Evolutionary conservation across 2,329 filamentous ascomycete species (phyloP), one percentile per base, ranked within the genome.

Genomic region (Ascochyta viciae-villosae): DNA sequence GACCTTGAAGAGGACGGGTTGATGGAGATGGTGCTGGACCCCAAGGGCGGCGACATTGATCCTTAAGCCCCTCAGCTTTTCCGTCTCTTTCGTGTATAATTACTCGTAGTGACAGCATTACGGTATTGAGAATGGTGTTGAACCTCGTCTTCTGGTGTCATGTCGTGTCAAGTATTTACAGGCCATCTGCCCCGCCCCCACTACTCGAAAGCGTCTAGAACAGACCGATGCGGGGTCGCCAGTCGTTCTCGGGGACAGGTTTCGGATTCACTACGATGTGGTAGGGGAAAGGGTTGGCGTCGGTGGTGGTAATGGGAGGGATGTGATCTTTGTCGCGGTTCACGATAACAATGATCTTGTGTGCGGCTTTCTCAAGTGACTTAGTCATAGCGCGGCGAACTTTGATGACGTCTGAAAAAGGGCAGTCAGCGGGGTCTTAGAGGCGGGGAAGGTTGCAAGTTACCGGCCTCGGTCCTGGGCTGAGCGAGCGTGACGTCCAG

Each of bases 321-420:
- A 99, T 98, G 76, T 98, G 95, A 70, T 96, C 91, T 75, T 96
- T 96, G 77, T 97, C 90, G 47, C 86, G 81, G 77, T 96, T 96
- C 68, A 91, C 92, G 50, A 91, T 89, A 60, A 87, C 89, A 65
- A 97, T 86, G 67, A 97, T 94, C 78, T 96, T 96, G 81, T 96
- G 86, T 55, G 90, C 90, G 6, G 92, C 91, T 59, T 92, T 90
- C 62, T 92, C 87, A 50, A 99, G 86, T 39, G 91, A 95, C 60
- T 91, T 90, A 70, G 94, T 91, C 89, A 96, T 96, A 46, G 92
- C 91, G 70, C 88, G 88, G 68, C 93, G 89, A 65, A 96, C 92
- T 75, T 96, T 96, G 44, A 88, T 87, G 58, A 91, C 87, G 75
- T 97, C 94, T 93, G 66, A 15, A 3, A n/a, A 2, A n/a, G 10